A percentile compares a stretch with the other conserved stretches of the same genome.
Evolutionary conservation across 352 stramenopile genomes (phyloP).

Genomic region (Phytophthora sojae): DNA sequence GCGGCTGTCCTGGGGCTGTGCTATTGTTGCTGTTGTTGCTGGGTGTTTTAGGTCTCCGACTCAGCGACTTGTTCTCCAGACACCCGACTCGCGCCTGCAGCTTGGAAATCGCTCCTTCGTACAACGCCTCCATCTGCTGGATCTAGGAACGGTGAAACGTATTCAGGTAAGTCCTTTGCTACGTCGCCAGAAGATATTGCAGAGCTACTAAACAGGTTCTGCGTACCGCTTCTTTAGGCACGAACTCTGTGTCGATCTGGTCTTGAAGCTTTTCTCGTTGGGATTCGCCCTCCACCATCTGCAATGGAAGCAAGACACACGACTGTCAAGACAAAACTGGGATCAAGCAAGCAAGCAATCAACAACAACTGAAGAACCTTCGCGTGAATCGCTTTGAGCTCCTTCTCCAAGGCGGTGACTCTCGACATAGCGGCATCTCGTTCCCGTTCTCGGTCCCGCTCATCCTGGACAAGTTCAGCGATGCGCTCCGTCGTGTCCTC

Average conservation of each 20-base stretch:
- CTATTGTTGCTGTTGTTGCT: conserved; percentile 39
- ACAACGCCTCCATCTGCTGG: conserved; percentile 76
- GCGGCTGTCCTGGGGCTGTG: conserved; percentile 16
- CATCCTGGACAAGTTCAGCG: conserved; percentile 68
- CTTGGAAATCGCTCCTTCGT: conserved; percentile 77
- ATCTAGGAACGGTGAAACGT: conserved; percentile 41
- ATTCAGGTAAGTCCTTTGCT: conserved; percentile 1
- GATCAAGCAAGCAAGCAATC: not conserved
- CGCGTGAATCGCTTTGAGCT: conserved; percentile 42
- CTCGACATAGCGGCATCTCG: conserved; percentile 27
- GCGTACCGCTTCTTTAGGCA: conserved; percentile 56
- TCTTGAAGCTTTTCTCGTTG: conserved; percentile 46
- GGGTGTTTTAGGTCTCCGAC: conserved; percentile 37
- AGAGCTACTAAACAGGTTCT: not conserved
- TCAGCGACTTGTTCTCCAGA: conserved; percentile 54
- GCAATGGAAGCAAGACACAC: not conserved
- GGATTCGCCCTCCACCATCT: conserved; percentile 46
- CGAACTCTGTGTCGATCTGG: conserved; percentile 61
- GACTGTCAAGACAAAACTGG: not conserved
- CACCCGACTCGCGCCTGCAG: conserved; percentile 69
- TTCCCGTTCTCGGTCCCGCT: conserved; percentile 58
- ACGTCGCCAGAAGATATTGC: not conserved
- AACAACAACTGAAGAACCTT: conserved; percentile 36
- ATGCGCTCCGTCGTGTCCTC: conserved; percentile 67
- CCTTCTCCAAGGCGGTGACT: conserved; percentile 37